Percentiles rank a stretch among this genome's conserved stretches.
These are phyloP conservation scores for Cryptosporidium baileyi DNA, from an alignment of 169 alveolate genomes.

Conservation along the genomic window DNA sequence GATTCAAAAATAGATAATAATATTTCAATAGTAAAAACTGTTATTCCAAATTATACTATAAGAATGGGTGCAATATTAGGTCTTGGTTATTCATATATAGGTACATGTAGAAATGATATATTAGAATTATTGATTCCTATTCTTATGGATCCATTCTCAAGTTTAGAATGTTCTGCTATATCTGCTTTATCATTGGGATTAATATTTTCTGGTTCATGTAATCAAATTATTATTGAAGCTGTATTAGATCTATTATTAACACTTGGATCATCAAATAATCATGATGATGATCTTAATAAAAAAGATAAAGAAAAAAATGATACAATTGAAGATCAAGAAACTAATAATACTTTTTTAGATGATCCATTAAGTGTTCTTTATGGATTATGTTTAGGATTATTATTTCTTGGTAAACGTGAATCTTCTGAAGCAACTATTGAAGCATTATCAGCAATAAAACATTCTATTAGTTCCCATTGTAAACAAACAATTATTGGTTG, in stretches of 20 bases:
- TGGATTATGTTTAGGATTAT: conserved; percentile 83
- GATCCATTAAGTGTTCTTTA: conserved; percentile 67
- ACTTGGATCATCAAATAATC: background rate
- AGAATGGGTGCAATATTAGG: conserved; percentile 95
- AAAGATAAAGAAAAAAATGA: background rate
- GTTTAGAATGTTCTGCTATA: conserved; percentile 92
- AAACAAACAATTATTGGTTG: conserved; percentile 75
- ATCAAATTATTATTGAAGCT: conserved; percentile 90
- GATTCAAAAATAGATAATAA: conserved; percentile 16
- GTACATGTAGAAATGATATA: conserved; percentile 92
- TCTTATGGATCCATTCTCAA: conserved; percentile 84
- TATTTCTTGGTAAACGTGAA: conserved; percentile 90
- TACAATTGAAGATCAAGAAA: background rate
- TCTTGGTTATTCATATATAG: conserved; percentile 97
- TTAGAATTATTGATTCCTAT: conserved; percentile 87
- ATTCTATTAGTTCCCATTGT: conserved; percentile 66
- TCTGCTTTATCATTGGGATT: conserved; percentile 96
- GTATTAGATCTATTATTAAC: conserved; percentile 82
- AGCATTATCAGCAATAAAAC: conserved; percentile 85
- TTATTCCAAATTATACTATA: conserved; percentile 73
- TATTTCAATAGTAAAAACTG: conserved; percentile 24
- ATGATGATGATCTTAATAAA: background rate
- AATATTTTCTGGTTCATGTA: conserved; percentile 94
- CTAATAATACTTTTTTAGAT: conserved; percentile 65
- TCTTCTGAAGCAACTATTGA: conserved; percentile 88